Conservation (phyloP, 371 early-diverging fungal genomes). For the Mortierella sp. region DNA sequence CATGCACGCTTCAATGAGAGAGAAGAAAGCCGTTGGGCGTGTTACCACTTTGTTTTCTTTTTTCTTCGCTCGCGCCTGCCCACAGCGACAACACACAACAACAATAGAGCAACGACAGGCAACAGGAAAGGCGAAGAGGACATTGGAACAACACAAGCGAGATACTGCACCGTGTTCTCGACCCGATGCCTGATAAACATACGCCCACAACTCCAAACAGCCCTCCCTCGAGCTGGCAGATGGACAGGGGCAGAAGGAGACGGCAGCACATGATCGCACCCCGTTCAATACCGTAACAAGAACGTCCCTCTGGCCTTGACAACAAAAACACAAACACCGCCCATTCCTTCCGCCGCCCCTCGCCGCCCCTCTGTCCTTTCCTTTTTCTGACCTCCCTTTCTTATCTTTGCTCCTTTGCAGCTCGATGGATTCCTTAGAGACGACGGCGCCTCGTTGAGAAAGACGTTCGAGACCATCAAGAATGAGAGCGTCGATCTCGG, state of each 20-base stretch:
- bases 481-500: constrained; percentile 69
- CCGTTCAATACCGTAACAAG: neutral
- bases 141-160: neutral
- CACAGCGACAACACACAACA: neutral
- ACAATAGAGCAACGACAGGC: neutral
- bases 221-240: neutral
- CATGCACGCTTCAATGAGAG: neutral
- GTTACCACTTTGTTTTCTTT: neutral
- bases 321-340: constrained; percentile 13
- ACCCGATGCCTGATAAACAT: neutral
- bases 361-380: neutral
- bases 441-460: constrained; percentile 80
- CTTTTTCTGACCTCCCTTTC: neutral
- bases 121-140: too few relatives aligned
- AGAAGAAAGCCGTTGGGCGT: neutral
- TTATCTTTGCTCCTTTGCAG: constrained; percentile 17
- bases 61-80: neutral
- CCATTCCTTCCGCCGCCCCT: constrained; percentile 1
- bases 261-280: constrained; percentile 4
- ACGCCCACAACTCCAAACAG: neutral
- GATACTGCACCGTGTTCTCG: neutral
- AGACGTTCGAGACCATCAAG: constrained; percentile 74
- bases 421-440: constrained; percentile 76
- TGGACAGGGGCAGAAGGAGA: neutral
- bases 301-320: neutral